Percentiles rank a stretch among this genome's conserved stretches.
Evolutionary conservation across 495 filamentous ascomycete genomes (phyloP).

Genomic region (Talaromyces thailandensis): DNA sequence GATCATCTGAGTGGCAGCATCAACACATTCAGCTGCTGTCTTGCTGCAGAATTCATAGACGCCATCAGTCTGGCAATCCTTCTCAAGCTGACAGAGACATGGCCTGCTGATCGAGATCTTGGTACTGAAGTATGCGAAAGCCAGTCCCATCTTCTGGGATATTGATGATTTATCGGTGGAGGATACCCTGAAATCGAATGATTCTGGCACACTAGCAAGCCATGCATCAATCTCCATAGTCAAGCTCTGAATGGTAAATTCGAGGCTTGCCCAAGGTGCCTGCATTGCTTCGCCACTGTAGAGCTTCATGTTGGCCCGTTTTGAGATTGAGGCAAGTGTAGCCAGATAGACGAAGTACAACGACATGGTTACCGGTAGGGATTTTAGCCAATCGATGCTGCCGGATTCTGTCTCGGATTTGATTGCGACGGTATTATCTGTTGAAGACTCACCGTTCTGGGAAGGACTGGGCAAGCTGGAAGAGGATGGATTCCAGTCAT

Average conservation of each 20-base stretch:
- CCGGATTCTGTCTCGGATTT: constrained; percentile 10
- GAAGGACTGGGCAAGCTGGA: constrained; percentile 16
- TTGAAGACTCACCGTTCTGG: constrained; percentile 13
- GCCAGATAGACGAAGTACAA: constrained; percentile 41
- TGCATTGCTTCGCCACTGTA: constrained; percentile 45
- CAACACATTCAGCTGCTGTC: constrained; percentile 46
- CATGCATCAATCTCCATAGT: constrained; percentile 30
- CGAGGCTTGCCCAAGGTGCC: constrained; percentile 41
- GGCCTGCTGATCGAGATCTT: constrained; percentile 53
- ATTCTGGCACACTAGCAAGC: constrained; percentile 28
- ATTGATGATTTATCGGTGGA: constrained; percentile 19
- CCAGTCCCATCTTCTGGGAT: constrained; percentile 36
- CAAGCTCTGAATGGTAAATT: constrained; percentile 31
- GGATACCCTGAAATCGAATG: constrained; percentile 28
- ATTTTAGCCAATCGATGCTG: constrained; percentile 18
- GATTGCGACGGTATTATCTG: not conserved
- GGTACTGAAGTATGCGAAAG: constrained; percentile 49
- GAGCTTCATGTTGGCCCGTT: constrained; percentile 42
- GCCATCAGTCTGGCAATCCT: constrained; percentile 16
- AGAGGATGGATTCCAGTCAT: constrained; percentile 13
- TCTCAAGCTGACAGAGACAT: constrained; percentile 47
- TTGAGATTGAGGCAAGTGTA: constrained; percentile 41
- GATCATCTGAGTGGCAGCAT: constrained; percentile 47
- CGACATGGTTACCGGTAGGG: constrained; percentile 29
- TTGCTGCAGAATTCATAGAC: constrained; percentile 41